Evolutionary conservation across 129 eudicot species (phyloP), one percentile per base, ranked within the genome.

Genomic region (Flaveria bidentis): DNA sequence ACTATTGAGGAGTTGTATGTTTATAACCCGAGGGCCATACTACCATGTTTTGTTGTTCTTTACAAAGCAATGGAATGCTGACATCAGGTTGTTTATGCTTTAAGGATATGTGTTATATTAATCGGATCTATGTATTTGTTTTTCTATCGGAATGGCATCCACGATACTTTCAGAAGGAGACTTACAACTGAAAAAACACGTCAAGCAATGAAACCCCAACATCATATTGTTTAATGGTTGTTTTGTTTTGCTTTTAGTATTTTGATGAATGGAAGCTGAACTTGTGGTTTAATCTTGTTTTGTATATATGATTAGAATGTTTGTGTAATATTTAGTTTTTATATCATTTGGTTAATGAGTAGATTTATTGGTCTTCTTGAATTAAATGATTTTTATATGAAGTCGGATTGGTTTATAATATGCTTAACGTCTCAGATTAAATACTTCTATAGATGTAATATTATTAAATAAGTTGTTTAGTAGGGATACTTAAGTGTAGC

Each of bases 21-120:
- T 50, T 85, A 78, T 60, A 90, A 85, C 74, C 88, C 98, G 13
- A 84, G 91, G 85, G 98, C 98, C 41, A 90, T 93, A 71, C 93
- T 93, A 18, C 96, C 98, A 15, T 93, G 98, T 87, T 93, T 93
- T 69, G 97, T 93, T 9, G 97, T 93, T 55, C 84, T 93, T 22
- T 93, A 90, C 84, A 88, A 90, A 64, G 81, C 88, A 9, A 66
- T 86, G 18, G 85, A 84, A 71, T 77, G 74, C 63, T 85, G 77
- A 78, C 62, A 1, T 36, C 41, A 5, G 41, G 41, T 36, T 30
- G 36, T 4, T 30, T 30, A 30, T n/a, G n/a, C n/a, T n/a, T n/a
- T n/a, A 5, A 36, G 7, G 6, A 36, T 5, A 1, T 0, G 7
- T 36, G 41, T 36, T 5, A 36, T 36, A 0, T 36, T 36, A 36